Conservation (phyloP, 352 stramenopile genomes). For the Phytophthora citricola region DNA sequence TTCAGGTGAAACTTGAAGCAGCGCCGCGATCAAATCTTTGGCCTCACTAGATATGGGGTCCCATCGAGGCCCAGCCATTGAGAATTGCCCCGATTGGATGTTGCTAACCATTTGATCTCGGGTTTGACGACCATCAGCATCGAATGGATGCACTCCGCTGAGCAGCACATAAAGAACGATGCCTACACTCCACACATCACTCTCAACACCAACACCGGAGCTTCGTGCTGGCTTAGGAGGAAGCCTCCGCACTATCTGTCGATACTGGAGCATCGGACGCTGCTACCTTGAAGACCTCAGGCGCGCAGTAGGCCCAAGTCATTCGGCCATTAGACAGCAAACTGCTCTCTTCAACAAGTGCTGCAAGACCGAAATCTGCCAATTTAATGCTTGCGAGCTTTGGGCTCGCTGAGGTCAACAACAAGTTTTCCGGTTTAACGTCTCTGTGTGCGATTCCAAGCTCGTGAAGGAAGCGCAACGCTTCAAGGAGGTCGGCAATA, state of each 20-base stretch:
- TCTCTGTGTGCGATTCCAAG: slow-evolving; percentile 75
- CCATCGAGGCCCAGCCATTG: slow-evolving; percentile 52
- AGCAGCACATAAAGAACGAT: slow-evolving; percentile 92
- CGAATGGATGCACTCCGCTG: slow-evolving; percentile 80
- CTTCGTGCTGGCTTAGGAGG: slow-evolving; percentile 27
- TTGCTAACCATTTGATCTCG: slow-evolving; percentile 79
- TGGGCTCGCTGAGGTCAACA: slow-evolving; percentile 76
- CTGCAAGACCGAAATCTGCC: slow-evolving; percentile 87
- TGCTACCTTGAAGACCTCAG: slow-evolving; percentile 58
- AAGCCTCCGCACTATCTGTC: slow-evolving; percentile 11
- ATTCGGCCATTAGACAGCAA: slow-evolving; percentile 56
- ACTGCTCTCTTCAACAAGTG: slow-evolving; percentile 54
- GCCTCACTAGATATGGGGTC: slow-evolving; percentile 56
- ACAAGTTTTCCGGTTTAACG: slow-evolving; percentile 88
- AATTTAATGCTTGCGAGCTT: slow-evolving; percentile 80
- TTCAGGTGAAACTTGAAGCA: slow-evolving; percentile 44
- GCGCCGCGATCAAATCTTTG: slow-evolving; percentile 48
- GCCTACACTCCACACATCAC: slow-evolving; percentile 89
- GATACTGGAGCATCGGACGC: not conserved
- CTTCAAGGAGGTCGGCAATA: slow-evolving; percentile 55
- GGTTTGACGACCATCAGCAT: slow-evolving; percentile 67
- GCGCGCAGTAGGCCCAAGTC: slow-evolving; percentile 70
- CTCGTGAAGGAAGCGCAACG: slow-evolving; percentile 72
- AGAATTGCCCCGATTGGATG: slow-evolving; percentile 54
- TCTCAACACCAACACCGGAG: slow-evolving; percentile 49